These are phyloP conservation scores for Candida odintsovae DNA, from an alignment of 805 yeast species.

Conservation along the genomic window DNA sequence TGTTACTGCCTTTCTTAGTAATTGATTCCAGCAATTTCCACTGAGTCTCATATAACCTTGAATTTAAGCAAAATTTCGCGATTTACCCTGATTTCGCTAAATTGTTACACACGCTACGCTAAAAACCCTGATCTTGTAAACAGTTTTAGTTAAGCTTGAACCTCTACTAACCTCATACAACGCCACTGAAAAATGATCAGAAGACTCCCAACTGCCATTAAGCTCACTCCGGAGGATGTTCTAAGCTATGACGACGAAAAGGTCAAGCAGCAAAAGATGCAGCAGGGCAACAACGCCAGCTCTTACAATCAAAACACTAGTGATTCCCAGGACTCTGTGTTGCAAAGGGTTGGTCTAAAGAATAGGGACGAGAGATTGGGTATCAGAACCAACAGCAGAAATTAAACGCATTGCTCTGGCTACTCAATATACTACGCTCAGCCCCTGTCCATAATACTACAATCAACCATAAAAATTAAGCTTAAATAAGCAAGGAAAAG, in stretches of 20 bases:
- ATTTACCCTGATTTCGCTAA: neutral
- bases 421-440: neutral
- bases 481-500: neutral
- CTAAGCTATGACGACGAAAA: conserved; percentile 26
- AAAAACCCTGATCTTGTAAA: neutral
- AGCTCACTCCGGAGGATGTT: conserved; percentile 64
- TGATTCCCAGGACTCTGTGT: conserved; percentile 8
- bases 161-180: neutral
- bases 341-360: conserved; percentile 6
- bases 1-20: too few relatives aligned
- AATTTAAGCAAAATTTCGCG: neutral
- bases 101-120: neutral
- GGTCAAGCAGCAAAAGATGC: conserved; percentile 4
- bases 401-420: neutral
- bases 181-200: conserved; percentile 45
- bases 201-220: conserved; percentile 64
- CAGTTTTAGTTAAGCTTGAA: too few relatives aligned
- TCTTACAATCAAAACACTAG: conserved; percentile 16
- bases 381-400: conserved; percentile 8
- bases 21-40: too few relatives aligned
- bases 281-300: neutral
- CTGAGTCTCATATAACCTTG: too few relatives aligned
- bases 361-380: conserved; percentile 21
- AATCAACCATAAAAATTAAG: too few relatives aligned
- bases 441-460: neutral